phyloP scores from a whole-genome alignment of 225 moss, liverwort and hornwort species.

The Pleurozium schreberi region DNA sequence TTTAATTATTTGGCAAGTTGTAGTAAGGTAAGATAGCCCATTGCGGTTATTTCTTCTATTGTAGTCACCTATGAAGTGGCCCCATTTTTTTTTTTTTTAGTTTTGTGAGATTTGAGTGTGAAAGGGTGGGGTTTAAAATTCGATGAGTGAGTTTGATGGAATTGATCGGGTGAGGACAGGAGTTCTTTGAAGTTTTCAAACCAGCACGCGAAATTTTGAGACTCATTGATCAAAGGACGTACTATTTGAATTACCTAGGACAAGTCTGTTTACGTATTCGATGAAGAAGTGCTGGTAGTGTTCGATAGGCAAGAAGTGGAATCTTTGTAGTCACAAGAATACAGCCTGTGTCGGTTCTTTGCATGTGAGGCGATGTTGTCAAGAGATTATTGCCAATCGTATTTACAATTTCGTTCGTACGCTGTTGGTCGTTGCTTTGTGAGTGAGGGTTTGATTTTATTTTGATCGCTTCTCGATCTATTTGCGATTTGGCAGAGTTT shows the following conservation, averaged over 20 bases:
- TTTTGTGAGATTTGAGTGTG: not conserved
- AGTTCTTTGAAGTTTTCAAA: not conserved
- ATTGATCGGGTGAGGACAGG: not conserved
- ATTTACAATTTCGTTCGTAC: not conserved
- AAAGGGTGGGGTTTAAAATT: not conserved
- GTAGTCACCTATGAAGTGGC: too few species aligned
- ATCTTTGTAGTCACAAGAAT: not conserved
- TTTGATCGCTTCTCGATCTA: not conserved
- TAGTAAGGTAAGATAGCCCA: too few species aligned
- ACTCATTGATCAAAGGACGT: not conserved
- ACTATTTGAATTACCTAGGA: not conserved
- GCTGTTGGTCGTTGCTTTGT: not conserved
- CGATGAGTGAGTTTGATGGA: not conserved
- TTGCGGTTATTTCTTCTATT: too few species aligned
- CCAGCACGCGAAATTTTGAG: not conserved
- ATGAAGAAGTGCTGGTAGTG: not conserved
- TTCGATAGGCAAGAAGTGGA: not conserved
- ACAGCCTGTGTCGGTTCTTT: not conserved
- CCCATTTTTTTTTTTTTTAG: too few species aligned
- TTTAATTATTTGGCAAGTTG: not conserved
- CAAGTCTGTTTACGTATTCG: not conserved
- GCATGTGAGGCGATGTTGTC: not conserved
- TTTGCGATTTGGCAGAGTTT: not conserved
- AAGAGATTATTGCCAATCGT: not conserved
- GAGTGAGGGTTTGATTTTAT: not conserved